Percentiles rank a stretch among this genome's conserved stretches.
Evolutionary conservation across 2,329 filamentous ascomycete species (phyloP).

Genomic region (Blastomyces gilchristii): DNA sequence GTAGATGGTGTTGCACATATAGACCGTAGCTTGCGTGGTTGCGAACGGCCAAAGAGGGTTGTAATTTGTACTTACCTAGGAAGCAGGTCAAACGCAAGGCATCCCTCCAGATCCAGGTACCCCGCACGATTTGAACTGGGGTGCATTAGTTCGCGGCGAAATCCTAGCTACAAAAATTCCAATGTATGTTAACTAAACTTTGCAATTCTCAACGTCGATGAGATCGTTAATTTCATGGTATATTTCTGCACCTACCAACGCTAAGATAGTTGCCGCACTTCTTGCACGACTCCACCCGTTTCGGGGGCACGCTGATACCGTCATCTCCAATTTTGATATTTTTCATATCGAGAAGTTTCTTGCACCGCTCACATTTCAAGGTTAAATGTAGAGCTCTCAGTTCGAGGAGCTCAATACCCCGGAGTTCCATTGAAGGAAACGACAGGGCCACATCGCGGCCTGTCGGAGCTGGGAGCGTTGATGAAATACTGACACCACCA

Average conservation of each 20-base stretch:
- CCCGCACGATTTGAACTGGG: constrained; percentile 63
- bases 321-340: constrained; percentile 49
- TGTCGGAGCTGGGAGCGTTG: constrained; percentile 31
- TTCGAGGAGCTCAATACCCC: constrained; percentile 67
- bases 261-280: constrained; percentile 45
- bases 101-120: constrained; percentile 66
- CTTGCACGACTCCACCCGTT: constrained; percentile 42
- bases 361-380: constrained; percentile 71
- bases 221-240: not conserved
- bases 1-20: not conserved
- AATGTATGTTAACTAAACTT: not conserved
- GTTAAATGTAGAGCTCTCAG: constrained; percentile 56
- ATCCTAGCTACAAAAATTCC: constrained; percentile 31
- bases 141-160: constrained; percentile 62
- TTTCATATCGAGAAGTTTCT: constrained; percentile 58
- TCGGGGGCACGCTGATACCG: constrained; percentile 29
- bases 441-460: constrained; percentile 68
- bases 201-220: too few species aligned
- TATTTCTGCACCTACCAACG: constrained; percentile 29
- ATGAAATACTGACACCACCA: constrained; percentile 30
- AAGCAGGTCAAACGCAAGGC: constrained; percentile 64
- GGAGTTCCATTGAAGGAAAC: constrained; percentile 66
- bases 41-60: too few species aligned
- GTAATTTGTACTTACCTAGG: constrained; percentile 43
- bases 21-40: too few species aligned